These are phyloP conservation scores for Candida gorgasii DNA, from an alignment of 805 yeast species.

Conservation along the genomic window DNA sequence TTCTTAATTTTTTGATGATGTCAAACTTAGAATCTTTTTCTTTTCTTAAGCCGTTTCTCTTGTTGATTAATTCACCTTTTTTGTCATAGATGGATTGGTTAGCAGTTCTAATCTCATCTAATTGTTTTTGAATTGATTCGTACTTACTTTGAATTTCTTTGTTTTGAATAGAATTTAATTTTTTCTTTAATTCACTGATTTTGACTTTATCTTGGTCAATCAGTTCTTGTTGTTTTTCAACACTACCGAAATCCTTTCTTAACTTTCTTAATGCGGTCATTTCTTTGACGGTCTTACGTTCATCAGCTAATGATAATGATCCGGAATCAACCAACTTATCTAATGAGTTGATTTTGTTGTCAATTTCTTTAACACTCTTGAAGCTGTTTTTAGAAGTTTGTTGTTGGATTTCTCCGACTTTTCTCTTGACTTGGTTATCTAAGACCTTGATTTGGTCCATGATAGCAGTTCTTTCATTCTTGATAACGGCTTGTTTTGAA, in stretches of 20 bases:
- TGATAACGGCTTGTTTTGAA: constrained; percentile 49
- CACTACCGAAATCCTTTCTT: constrained; percentile 70
- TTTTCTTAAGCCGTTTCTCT: constrained; percentile 66
- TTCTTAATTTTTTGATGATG: constrained; percentile 66
- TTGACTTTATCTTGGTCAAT: constrained; percentile 78
- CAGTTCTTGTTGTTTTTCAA: constrained; percentile 73
- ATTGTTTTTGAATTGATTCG: constrained; percentile 65
- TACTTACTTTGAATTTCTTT: constrained; percentile 67
- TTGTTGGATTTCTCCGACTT: constrained; percentile 70
- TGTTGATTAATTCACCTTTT: constrained; percentile 61
- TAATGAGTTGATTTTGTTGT: constrained; percentile 59
- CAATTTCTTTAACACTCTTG: constrained; percentile 68
- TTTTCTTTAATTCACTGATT: constrained; percentile 72
- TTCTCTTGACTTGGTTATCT: constrained; percentile 73
- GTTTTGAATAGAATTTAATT: constrained; percentile 57
- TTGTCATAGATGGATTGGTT: constrained; percentile 65
- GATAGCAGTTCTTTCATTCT: constrained; percentile 49
- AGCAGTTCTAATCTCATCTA: constrained; percentile 62
- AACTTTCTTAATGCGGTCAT: constrained; percentile 79
- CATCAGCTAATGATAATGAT: constrained; percentile 82
- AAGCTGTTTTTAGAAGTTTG: constrained; percentile 70
- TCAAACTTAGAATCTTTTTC: constrained; percentile 69
- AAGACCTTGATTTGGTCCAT: constrained; percentile 70
- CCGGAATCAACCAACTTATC: constrained; percentile 81
- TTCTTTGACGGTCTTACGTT: constrained; percentile 81